phyloP scores from a whole-genome alignment of 805 yeast species.

The Maudiozyma barnettii region DNA sequence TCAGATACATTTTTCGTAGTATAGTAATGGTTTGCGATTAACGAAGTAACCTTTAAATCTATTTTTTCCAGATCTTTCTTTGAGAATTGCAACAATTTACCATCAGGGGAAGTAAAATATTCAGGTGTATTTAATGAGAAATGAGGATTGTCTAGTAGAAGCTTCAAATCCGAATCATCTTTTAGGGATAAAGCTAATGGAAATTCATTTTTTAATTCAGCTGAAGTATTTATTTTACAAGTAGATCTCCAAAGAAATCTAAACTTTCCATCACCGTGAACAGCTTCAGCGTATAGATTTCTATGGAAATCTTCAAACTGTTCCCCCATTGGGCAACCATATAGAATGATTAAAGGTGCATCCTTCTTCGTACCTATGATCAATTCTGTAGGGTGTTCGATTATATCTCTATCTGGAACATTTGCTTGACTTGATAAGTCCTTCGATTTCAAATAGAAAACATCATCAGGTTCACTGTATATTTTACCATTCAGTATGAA shows the following conservation, averaged over 20 bases:
- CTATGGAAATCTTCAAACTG: slow-evolving; percentile 48
- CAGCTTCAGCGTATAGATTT: slow-evolving; percentile 49
- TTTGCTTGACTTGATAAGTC: slow-evolving; percentile 20
- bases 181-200: slow-evolving; percentile 22
- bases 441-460: slow-evolving; percentile 66
- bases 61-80: slow-evolving; percentile 29
- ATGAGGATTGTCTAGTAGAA: slow-evolving; percentile 32
- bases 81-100: slow-evolving; percentile 11
- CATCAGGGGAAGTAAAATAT: slow-evolving; percentile 38
- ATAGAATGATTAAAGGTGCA: slow-evolving; percentile 52
- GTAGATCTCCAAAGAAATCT: slow-evolving; percentile 70
- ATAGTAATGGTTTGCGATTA: slow-evolving; percentile 35
- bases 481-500: slow-evolving; percentile 19
- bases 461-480: slow-evolving; percentile 60
- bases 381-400: slow-evolving; percentile 45
- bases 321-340: slow-evolving; percentile 51
- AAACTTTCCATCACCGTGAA: slow-evolving; percentile 43
- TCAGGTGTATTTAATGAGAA: slow-evolving; percentile 8
- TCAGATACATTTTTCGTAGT: slow-evolving; percentile 28
- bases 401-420: slow-evolving; percentile 11
- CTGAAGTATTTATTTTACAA: slow-evolving; percentile 5
- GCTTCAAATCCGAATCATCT: slow-evolving; percentile 25
- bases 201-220: slow-evolving; percentile 9
- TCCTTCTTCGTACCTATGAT: slow-evolving; percentile 41
- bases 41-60: slow-evolving; percentile 60